These are phyloP conservation scores for Aspergillus clavatus DNA, from an alignment of 2,329 filamentous ascomycete species.

Conservation along the genomic window DNA sequence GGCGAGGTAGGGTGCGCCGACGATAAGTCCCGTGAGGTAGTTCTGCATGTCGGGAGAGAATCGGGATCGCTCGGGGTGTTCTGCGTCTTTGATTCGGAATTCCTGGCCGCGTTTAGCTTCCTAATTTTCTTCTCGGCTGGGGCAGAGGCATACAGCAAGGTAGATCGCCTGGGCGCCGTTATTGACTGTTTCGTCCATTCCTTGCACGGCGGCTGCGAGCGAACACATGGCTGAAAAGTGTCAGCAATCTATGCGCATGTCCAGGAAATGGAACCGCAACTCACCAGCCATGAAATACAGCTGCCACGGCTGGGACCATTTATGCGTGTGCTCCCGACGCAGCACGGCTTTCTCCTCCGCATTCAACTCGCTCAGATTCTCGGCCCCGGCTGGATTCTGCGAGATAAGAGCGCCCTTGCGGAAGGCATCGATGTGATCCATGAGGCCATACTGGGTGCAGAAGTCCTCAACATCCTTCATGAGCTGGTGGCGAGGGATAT, in stretches of 20 bases:
- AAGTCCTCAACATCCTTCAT: slow-evolving; percentile 53
- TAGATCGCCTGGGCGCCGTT: slow-evolving; percentile 46
- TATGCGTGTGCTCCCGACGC: slow-evolving; percentile 7
- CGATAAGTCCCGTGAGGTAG: no score
- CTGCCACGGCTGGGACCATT: slow-evolving; percentile 11
- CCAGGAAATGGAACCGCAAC: background rate
- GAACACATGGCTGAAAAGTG: slow-evolving; percentile 9
- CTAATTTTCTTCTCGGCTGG: no score
- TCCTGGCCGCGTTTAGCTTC: slow-evolving; percentile 45
- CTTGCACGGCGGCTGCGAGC: slow-evolving; percentile 49
- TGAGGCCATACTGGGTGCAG: slow-evolving; percentile 46
- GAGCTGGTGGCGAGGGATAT: slow-evolving; percentile 49
- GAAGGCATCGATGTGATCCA: slow-evolving; percentile 41
- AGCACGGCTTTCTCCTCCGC: slow-evolving; percentile 7
- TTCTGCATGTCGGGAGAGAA: no score
- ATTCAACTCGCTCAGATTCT: slow-evolving; percentile 50
- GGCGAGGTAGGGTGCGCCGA: slow-evolving; percentile 44
- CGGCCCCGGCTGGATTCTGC: slow-evolving; percentile 61
- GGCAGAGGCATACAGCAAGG: no score
- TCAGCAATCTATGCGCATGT: no score
- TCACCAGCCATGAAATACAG: slow-evolving; percentile 14
- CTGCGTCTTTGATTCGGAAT: no score
- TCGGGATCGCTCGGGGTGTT: slow-evolving; percentile 17
- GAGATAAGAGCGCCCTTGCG: slow-evolving; percentile 63
- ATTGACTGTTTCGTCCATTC: slow-evolving; percentile 49